Evolutionary conservation across 176 grass and related monocot genomes (phyloP).

Genomic region (Juncus inflexus): DNA sequence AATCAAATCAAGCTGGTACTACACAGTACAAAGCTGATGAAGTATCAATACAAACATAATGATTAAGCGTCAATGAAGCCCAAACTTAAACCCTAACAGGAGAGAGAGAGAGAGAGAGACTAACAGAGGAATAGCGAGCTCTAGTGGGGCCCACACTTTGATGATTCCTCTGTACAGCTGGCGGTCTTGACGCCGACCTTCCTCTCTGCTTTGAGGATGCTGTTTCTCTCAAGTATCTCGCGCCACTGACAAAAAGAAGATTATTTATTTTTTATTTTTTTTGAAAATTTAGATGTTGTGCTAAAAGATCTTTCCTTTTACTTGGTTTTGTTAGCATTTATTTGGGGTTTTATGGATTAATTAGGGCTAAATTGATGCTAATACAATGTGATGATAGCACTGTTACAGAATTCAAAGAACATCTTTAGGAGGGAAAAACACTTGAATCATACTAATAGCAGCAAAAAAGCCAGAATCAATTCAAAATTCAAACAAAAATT

Average conservation of each 20-base stretch:
- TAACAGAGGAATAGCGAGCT: constrained; percentile 18
- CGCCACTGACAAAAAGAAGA: not conserved
- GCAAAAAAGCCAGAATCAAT: no score
- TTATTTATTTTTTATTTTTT: no score
- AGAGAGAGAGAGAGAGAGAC: not conserved
- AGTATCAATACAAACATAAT: not conserved
- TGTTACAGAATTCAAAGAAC: no score
- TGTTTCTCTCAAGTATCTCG: constrained; percentile 68
- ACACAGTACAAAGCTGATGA: no score
- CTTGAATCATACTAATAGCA: no score
- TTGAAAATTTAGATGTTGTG: no score
- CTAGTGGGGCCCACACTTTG: constrained; percentile 9
- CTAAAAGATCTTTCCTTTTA: not conserved
- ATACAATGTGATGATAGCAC: no score
- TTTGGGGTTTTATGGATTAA: not conserved
- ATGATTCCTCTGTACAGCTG: constrained; percentile 29
- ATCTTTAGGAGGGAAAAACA: no score
- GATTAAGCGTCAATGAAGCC: not conserved
- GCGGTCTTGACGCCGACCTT: constrained; percentile 61
- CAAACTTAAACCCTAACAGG: not conserved
- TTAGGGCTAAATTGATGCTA: not conserved
- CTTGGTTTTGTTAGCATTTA: not conserved
- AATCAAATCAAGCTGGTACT: no score
- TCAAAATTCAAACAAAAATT: no score
- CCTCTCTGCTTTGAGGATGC: constrained; percentile 59